Evolutionary conservation across 83 land plant genomes (phyloP), one percentile per base, ranked within the genome.

Genomic region (Picea abies): DNA sequence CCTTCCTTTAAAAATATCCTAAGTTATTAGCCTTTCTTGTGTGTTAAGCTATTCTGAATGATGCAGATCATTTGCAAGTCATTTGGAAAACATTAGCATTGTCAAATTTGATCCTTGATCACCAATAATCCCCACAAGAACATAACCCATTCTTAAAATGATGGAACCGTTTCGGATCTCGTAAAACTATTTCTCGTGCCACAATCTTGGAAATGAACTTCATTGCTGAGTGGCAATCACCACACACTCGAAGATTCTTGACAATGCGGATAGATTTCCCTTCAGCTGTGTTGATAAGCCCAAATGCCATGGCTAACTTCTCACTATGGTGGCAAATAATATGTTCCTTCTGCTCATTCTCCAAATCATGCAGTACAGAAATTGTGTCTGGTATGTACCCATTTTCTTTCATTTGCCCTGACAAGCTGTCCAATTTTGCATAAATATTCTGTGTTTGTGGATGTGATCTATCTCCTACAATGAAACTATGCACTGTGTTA

Each of bases 81-180:
- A 58, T 58, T 58, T 58, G 16, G 60, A 15, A 58, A 15, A 58
- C 17, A 15, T 58, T 3, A 58, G 60, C 16, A 58, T 58, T 58
- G 3, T 58, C 16, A 58, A 14, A 58, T 58, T 14, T 58, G 60
- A 58, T 58, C 60, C 3, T 14, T 58, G 16, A 39, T 37, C 76
- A 71, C 76, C 76, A 71, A 37, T 71, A 71, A 71, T 71, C 76
- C 41, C 76, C 76, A 71, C 76, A 71, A 39, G 76, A 71, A 71
- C 76, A 71, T 71, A 17, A 44, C 10, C 49, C 76, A 37, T 71
- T 11, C 9, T 71, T 71, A 44, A 71, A 71, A 71, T 71, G 76
- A 71, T 71, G 76, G 23, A 71, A 71, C 7, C 76, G 49, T 20
- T 39, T 39, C 0, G 49, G 47, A 39, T 71, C 76, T 71, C 49